phyloP scores from a whole-genome alignment of 495 filamentous ascomycete species.

The Astrothelium macrocarpum region DNA sequence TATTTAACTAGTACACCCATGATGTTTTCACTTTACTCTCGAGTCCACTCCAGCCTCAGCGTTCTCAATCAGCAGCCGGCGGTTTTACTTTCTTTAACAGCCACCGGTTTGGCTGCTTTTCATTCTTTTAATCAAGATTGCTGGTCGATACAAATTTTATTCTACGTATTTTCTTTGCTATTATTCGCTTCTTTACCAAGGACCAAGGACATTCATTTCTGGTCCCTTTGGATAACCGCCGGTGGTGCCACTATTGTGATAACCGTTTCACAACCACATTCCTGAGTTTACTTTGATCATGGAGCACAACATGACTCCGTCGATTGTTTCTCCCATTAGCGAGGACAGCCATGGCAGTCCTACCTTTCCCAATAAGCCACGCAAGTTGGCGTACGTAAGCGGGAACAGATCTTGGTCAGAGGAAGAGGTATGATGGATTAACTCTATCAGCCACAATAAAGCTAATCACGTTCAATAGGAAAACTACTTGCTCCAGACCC shows the following conservation, averaged over 20 bases:
- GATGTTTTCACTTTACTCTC: neutral
- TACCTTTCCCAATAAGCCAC: constrained; percentile 4
- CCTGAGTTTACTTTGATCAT: neutral
- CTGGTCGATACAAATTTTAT: constrained; percentile 22
- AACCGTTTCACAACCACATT: neutral
- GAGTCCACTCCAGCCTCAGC: constrained; percentile 4
- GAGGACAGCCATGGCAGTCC: constrained; percentile 19
- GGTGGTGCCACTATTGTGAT: neutral
- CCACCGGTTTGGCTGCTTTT: constrained; percentile 30
- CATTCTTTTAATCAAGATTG: constrained; percentile 31
- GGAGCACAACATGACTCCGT: constrained; percentile 3
- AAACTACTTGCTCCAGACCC: constrained; percentile 73
- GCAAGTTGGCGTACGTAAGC: constrained; percentile 27
- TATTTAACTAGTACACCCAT: neutral
- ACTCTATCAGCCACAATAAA: constrained; percentile 1
- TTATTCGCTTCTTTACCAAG: constrained; percentile 13
- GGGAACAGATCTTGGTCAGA: constrained; percentile 32
- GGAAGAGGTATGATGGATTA: constrained; percentile 22
- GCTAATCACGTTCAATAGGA: constrained; percentile 43
- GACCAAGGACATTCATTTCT: constrained; percentile 13
- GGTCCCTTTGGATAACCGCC: constrained; percentile 18
- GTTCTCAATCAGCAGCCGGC: constrained; percentile 21
- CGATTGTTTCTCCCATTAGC: constrained; percentile 19
- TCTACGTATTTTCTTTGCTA: constrained; percentile 4
- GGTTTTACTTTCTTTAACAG: constrained; percentile 28